Conservation (phyloP, 345 rosid genomes). For the Ceriops tagal region DNA sequence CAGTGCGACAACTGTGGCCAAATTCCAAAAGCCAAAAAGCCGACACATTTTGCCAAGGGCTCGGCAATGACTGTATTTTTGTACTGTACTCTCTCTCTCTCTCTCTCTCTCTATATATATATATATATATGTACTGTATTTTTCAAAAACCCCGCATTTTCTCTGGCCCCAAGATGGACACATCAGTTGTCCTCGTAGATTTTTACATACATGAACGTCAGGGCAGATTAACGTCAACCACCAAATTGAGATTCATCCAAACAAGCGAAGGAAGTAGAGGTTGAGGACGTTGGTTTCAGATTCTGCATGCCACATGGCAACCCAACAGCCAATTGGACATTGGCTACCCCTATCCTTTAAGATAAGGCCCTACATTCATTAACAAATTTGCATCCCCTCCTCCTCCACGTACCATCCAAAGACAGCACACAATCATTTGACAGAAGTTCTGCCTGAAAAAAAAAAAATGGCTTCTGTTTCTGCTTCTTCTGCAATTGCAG, state of each 20-base stretch:
- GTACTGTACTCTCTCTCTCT: no score
- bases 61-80: no score
- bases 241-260: slow-evolving; percentile 26
- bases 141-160: no score
- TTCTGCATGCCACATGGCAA: slow-evolving; percentile 51
- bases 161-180: no score
- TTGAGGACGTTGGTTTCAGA: slow-evolving; percentile 22
- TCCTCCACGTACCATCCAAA: slow-evolving; percentile 3
- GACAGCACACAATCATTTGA: slow-evolving; percentile 1
- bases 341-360: slow-evolving; percentile 40
- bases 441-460: neutral
- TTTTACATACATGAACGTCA: neutral
- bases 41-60: no score
- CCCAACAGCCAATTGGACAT: slow-evolving; percentile 28
- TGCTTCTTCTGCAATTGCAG: slow-evolving; percentile 85
- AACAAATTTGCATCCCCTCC: slow-evolving; percentile 21
- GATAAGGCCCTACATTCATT: slow-evolving; percentile 51
- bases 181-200: neutral
- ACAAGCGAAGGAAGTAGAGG: slow-evolving; percentile 19
- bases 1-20: no score
- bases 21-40: no score
- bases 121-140: no score
- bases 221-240: slow-evolving; percentile 28
- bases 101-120: no score
- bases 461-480: slow-evolving; percentile 75